Percentiles rank a stretch among this genome's conserved stretches.
These are phyloP conservation scores for Cyclotella cryptica DNA, from an alignment of 108 stramenopile species.

Conservation along the genomic window DNA sequence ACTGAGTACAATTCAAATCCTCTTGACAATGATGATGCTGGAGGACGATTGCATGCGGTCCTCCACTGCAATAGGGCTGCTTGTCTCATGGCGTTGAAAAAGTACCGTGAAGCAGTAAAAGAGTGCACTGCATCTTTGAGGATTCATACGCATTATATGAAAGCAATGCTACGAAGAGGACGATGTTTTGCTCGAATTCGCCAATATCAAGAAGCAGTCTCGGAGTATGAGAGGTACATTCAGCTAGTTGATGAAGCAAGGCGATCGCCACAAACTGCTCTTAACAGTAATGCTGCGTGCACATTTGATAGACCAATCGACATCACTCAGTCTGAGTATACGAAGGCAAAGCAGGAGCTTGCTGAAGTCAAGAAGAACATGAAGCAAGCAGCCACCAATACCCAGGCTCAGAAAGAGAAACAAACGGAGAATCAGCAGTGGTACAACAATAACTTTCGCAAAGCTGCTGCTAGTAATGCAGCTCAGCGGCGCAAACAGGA, in stretches of 20 bases:
- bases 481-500: slow-evolving; percentile 44
- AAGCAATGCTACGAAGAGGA: slow-evolving; percentile 85
- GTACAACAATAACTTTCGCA: slow-evolving; percentile 55
- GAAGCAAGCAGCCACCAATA: slow-evolving; percentile 44
- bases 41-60: slow-evolving; percentile 86
- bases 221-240: slow-evolving; percentile 78
- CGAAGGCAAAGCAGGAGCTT: slow-evolving; percentile 69
- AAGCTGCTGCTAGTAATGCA: slow-evolving; percentile 45
- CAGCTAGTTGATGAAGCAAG: slow-evolving; percentile 68
- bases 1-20: slow-evolving; percentile 34
- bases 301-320: slow-evolving; percentile 79
- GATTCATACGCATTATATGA: slow-evolving; percentile 88
- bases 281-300: slow-evolving; percentile 53
- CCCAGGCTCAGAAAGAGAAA: slow-evolving; percentile 35
- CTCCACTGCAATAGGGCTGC: slow-evolving; percentile 92
- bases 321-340: slow-evolving; percentile 56
- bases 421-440: slow-evolving; percentile 50
- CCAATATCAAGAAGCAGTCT: slow-evolving; percentile 69
- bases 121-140: slow-evolving; percentile 88
- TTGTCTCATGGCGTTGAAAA: slow-evolving; percentile 82
- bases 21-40: slow-evolving; percentile 56
- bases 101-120: slow-evolving; percentile 71
- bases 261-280: slow-evolving; percentile 31
- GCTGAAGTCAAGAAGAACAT: slow-evolving; percentile 61
- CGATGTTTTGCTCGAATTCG: slow-evolving; percentile 75